These are phyloP conservation scores for Globisporangium perplexum DNA, from an alignment of 352 stramenopile species.

Conservation along the genomic window DNA sequence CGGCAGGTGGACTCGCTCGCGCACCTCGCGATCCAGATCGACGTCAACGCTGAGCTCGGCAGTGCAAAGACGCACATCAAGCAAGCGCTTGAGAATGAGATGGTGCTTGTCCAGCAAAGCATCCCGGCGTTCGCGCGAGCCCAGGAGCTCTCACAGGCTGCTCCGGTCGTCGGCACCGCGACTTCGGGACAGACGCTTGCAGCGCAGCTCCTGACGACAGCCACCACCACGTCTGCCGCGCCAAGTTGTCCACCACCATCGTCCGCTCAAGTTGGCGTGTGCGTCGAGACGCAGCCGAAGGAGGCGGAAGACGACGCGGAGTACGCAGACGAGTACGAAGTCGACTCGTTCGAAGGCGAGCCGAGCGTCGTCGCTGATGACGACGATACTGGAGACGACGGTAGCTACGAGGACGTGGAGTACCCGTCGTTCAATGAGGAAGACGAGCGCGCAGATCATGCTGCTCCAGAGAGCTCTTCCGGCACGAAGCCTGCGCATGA, in stretches of 20 bases:
- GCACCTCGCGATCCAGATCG: slow-evolving; percentile 25
- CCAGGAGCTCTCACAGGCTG: neutral
- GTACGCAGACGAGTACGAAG: slow-evolving; percentile 21
- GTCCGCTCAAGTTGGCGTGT: neutral
- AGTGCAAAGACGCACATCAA: slow-evolving; percentile 25
- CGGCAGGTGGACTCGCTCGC: slow-evolving; percentile 36
- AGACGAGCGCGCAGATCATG: neutral
- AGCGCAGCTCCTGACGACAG: neutral
- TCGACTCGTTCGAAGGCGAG: slow-evolving; percentile 32
- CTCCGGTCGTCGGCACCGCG: neutral
- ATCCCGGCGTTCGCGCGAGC: slow-evolving; percentile 17
- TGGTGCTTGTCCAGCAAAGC: slow-evolving; percentile 21
- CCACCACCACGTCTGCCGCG: too few relatives aligned
- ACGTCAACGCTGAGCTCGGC: slow-evolving; percentile 22
- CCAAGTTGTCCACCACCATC: neutral
- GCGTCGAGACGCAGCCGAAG: neutral
- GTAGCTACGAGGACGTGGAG: neutral
- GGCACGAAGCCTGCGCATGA: neutral
- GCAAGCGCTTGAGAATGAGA: slow-evolving; percentile 22
- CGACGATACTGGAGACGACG: neutral
- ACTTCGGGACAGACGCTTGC: neutral
- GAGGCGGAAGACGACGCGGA: neutral
- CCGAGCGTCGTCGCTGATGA: slow-evolving; percentile 3
- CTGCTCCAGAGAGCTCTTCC: too few relatives aligned
- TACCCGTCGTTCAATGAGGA: neutral